A percentile compares a stretch with the other conserved stretches of the same genome.
Conservation (phyloP, 169 alveolate species). For the Cryptosporidium ubiquitum region DNA sequence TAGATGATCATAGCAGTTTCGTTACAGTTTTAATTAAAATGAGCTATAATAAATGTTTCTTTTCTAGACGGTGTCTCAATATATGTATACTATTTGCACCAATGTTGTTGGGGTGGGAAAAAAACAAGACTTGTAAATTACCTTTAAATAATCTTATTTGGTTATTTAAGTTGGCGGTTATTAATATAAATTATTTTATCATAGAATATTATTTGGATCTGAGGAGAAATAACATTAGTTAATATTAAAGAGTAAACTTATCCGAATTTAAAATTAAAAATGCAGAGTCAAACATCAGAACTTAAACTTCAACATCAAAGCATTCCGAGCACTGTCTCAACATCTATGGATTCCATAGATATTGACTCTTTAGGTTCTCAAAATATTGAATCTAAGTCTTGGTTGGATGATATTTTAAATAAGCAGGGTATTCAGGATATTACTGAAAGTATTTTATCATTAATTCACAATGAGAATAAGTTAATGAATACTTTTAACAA, state of each 20-base stretch:
- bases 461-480: background rate
- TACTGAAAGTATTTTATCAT: background rate
- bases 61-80: conserved; percentile 67
- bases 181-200: background rate
- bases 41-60: background rate
- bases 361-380: background rate
- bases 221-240: background rate
- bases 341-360: conserved; percentile 47
- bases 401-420: conserved; percentile 12
- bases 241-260: background rate
- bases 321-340: conserved; percentile 33
- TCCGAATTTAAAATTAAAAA: background rate
- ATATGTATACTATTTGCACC: background rate
- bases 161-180: background rate
- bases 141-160: background rate
- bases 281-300: background rate
- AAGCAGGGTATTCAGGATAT: conserved; percentile 1
- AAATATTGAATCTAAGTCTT: background rate
- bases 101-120: conserved; percentile 3
- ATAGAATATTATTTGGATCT: background rate
- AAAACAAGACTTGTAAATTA: background rate
- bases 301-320: conserved; percentile 1
- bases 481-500: conserved; percentile 25
- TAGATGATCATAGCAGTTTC: background rate
- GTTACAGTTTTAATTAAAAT: background rate